Evolutionary conservation across 1,284 basidiomycete species (phyloP), one percentile per base, ranked within the genome.

Genomic region (Ganoderma meredithae): DNA sequence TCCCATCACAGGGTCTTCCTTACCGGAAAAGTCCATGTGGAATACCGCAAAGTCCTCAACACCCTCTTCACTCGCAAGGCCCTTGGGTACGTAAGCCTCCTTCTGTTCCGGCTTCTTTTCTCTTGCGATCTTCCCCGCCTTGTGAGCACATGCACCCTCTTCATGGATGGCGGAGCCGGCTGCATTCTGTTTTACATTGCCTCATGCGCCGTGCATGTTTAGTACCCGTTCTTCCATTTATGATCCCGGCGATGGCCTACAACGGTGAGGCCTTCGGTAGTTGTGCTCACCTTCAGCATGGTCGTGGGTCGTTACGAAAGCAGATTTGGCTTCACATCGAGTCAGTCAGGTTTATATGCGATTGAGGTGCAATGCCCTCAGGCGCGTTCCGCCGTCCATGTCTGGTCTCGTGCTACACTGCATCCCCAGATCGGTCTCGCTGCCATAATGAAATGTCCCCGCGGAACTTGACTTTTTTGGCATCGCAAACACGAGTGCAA

Each of bases 31-130:
- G 86, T 84, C 1, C 97, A 99, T 79, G 91, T 97, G 71, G 96
- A 98, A 65, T 99, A 98, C 82, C 94, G 98, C 73, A 94, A 93
- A 74, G 92, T 94, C 36, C 83, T 99, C 65, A 98, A 98, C 81
- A 85, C 88, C 43, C 88, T 99, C 63, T 99, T 99, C 84, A 99
- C 98, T 31, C 94, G 95, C 79, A 94, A 95, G 79, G 95, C 96
- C 10, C 88, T 99, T 60, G 88, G 92, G 95, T 95, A 79, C 69
- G 86, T 81, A 53, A 71, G 52, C 60, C n/a, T 5, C 69, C 75
- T 64, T 65, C 67, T 65, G 63, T 43, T 65, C 64, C 47, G 61
- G 39, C 59, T 19, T 60, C 27, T 36, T 25, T 43, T 41, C 47
- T 40, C 31, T 58, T 22, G 44, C 31, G 52, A 53, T 63, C 17